Percentiles rank a stretch among this genome's conserved stretches.
phyloP scores from a whole-genome alignment of 2,329 filamentous ascomycete genomes.

The Passalora sequoiae region DNA sequence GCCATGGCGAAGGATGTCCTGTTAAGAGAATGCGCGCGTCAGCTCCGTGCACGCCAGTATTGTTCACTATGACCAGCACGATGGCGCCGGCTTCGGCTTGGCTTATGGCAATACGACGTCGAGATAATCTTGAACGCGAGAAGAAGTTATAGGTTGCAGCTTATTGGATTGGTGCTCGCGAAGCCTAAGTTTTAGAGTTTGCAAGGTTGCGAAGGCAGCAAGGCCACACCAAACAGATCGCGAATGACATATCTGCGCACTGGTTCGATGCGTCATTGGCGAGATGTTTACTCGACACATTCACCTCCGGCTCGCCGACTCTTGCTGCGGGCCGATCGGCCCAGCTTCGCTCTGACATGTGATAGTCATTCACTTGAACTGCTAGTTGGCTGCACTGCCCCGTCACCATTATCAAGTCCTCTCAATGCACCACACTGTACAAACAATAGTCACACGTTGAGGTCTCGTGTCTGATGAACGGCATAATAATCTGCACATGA shows the following conservation, averaged over 20 bases:
- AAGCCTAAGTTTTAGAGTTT: background rate
- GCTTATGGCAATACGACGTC: background rate
- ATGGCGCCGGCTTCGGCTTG: background rate
- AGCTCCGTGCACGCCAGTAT: background rate
- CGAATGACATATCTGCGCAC: no score
- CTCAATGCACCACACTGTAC: no score
- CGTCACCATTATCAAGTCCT: no score
- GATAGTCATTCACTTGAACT: background rate
- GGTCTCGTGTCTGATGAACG: no score
- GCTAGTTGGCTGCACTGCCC: no score
- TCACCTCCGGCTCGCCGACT: slow-evolving; percentile 1
- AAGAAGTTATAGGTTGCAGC: background rate
- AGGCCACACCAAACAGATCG: slow-evolving; percentile 2
- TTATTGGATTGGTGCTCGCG: no score
- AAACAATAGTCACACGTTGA: no score
- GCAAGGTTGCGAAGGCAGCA: slow-evolving; percentile 4
- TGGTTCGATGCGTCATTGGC: background rate
- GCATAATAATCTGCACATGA: no score
- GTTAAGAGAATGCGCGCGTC: background rate
- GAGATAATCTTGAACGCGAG: background rate
- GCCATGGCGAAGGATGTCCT: background rate
- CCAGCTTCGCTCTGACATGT: background rate
- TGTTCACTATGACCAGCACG: background rate
- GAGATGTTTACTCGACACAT: background rate
- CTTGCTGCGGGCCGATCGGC: background rate